phyloP scores from a whole-genome alignment of 2,329 filamentous ascomycete genomes.

The Ciborinia camelliae region DNA sequence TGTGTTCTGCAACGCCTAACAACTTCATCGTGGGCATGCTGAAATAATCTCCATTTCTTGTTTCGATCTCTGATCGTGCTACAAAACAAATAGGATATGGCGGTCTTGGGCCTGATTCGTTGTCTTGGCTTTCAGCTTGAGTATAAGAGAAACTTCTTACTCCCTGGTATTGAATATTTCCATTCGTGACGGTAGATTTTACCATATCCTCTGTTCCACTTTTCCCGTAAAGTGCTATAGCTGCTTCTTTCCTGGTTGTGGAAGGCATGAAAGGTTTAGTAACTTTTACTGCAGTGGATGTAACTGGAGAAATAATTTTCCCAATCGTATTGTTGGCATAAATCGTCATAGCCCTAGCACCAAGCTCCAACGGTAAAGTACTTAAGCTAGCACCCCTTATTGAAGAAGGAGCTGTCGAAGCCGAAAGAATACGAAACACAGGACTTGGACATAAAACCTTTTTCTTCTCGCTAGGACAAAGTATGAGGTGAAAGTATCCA shows the following conservation, averaged over 20 bases:
- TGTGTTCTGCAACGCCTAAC: slow-evolving; percentile 48
- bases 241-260: slow-evolving; percentile 36
- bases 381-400: slow-evolving; percentile 61
- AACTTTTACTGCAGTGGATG: slow-evolving; percentile 43
- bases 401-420: slow-evolving; percentile 57
- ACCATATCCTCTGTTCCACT: slow-evolving; percentile 31
- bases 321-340: slow-evolving; percentile 42
- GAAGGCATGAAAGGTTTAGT: slow-evolving; percentile 38
- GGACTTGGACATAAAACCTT: slow-evolving; percentile 63
- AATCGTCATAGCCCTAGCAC: slow-evolving; percentile 52
- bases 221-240: slow-evolving; percentile 36
- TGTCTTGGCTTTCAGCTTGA: slow-evolving; percentile 36
- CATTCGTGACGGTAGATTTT: slow-evolving; percentile 34
- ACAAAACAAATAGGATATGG: slow-evolving; percentile 54
- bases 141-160: slow-evolving; percentile 40
- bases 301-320: slow-evolving; percentile 44
- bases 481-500: slow-evolving; percentile 65
- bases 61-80: slow-evolving; percentile 45
- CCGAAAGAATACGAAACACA: slow-evolving; percentile 66
- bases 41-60: slow-evolving; percentile 39
- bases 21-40: slow-evolving; percentile 56
- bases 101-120: slow-evolving; percentile 48
- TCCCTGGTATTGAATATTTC: slow-evolving; percentile 41
- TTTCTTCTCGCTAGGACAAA: slow-evolving; percentile 54
- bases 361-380: slow-evolving; percentile 64